Base-by-base conservation (phyloP, 768 basidiomycete genomes). In the Termitomyces sp. region DNA sequence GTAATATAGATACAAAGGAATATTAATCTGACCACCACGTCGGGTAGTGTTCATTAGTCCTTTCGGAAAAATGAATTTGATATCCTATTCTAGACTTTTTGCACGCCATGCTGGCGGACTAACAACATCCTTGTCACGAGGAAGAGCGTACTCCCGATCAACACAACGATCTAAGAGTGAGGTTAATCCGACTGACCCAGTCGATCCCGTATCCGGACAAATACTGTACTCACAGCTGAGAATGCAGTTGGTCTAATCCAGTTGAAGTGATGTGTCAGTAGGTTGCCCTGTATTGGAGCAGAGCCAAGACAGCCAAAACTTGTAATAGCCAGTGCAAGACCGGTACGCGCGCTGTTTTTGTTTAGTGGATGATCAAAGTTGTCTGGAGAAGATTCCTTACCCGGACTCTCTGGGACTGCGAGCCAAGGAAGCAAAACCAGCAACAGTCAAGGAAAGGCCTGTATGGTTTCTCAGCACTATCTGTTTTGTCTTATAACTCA, bases 361-460 rank as follows among this genome's bases (percentile, higher is more conserved):
- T 16, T 49, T 38, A 57, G 43, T 25, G 20, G 27, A 23, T n/a
- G n/a, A 1, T 31, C 3, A 31, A 22, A 11, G n/a, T 38, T 12
- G 31, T 27, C 5, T 20, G 33, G 23, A 38, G 45, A 47, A 25
- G 42, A 35, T 43, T n/a, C 57, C 69, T 35, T 61, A 73, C 74
- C 73, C 73, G 29, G 70, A 63, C 61, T 76, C 73, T 23, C 59
- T 56, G 7, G 70, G 71, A 33, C 58, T 64, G 7, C 62, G 60
- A 27, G 73, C 67, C 1, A 73, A 64, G 0, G 70, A 66, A 7
- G 68, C 65, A 1, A 70, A 60, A 15, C 60, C 63, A 1, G 68
- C 61, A n/a, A 73, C 51, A 11, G 66, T 54, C n/a, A 75, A 53
- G 0, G 73, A 72, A 27, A 75, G 62, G 64, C 70, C 74, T 76